Conservation (phyloP, 176 grass and related monocot genomes). For the Lolium multiflorum region DNA sequence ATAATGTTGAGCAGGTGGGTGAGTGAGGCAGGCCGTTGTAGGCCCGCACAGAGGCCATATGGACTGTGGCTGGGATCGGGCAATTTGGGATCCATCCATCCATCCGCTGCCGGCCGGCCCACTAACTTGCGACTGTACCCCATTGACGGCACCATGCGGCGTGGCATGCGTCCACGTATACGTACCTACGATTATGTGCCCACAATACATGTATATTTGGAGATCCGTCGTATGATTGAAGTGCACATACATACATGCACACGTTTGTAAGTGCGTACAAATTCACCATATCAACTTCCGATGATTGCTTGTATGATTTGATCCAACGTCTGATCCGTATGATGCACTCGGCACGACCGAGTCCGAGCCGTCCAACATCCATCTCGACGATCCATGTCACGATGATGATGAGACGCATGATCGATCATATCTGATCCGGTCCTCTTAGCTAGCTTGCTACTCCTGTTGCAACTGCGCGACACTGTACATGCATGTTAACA, state of each 20-base stretch:
- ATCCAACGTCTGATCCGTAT: no score
- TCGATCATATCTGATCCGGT: neutral
- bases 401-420: slow-evolving; percentile 4
- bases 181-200: no score
- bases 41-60: no score
- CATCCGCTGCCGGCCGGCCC: no score
- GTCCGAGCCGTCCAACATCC: neutral
- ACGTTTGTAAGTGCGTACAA: neutral
- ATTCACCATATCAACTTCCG: neutral
- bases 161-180: no score
- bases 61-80: no score
- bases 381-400: neutral
- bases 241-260: neutral
- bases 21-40: no score
- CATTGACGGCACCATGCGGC: no score
- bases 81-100: no score
- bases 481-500: neutral
- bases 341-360: neutral
- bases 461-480: neutral
- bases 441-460: neutral
- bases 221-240: neutral
- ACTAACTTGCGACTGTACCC: no score
- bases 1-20: no score
- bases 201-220: neutral
- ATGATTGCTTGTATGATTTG: neutral